Evolutionary conservation across 352 stramenopile genomes (phyloP).

Genomic region (Globisporangium polare): DNA sequence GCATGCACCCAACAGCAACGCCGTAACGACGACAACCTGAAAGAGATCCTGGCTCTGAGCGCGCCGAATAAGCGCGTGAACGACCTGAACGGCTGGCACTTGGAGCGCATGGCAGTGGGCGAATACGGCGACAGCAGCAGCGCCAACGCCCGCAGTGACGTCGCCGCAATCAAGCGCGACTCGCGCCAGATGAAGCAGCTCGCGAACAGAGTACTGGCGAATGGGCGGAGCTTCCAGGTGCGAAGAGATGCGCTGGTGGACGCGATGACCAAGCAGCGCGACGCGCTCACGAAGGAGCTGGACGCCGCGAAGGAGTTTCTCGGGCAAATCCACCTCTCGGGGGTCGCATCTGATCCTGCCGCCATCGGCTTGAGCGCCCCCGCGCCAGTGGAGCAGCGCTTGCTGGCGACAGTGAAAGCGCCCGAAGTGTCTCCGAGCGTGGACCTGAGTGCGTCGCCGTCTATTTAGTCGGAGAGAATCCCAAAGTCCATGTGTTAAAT

Average conservation of each 20-base stretch:
- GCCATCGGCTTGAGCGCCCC: slow-evolving; percentile 48
- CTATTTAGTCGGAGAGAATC: slow-evolving; percentile 29
- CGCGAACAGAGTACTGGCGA: slow-evolving; percentile 55
- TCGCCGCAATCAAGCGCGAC: slow-evolving; percentile 60
- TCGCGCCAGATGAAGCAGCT: slow-evolving; percentile 49
- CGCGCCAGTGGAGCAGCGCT: slow-evolving; percentile 56
- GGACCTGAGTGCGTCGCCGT: slow-evolving; percentile 43
- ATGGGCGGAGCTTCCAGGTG: slow-evolving; percentile 41
- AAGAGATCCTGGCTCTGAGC: slow-evolving; percentile 73
- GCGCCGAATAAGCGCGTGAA: slow-evolving; percentile 50
- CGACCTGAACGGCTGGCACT: slow-evolving; percentile 68
- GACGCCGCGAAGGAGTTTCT: slow-evolving; percentile 71
- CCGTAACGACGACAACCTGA: slow-evolving; percentile 68
- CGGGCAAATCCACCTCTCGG: slow-evolving; percentile 54
- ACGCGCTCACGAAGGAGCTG: slow-evolving; percentile 57
- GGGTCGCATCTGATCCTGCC: slow-evolving; percentile 25
- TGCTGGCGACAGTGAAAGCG: slow-evolving; percentile 53
- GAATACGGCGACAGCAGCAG: slow-evolving; percentile 46
- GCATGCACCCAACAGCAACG: slow-evolving; percentile 39
- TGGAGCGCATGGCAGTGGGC: slow-evolving; percentile 79
- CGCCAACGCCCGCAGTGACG: slow-evolving; percentile 27
- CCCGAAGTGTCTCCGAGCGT: slow-evolving; percentile 36
- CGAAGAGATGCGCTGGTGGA: slow-evolving; percentile 53
- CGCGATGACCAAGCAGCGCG: slow-evolving; percentile 72
- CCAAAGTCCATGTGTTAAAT: background rate